Evolutionary conservation across 768 basidiomycete species (phyloP).

Genomic region (Suillus hirtellus): DNA sequence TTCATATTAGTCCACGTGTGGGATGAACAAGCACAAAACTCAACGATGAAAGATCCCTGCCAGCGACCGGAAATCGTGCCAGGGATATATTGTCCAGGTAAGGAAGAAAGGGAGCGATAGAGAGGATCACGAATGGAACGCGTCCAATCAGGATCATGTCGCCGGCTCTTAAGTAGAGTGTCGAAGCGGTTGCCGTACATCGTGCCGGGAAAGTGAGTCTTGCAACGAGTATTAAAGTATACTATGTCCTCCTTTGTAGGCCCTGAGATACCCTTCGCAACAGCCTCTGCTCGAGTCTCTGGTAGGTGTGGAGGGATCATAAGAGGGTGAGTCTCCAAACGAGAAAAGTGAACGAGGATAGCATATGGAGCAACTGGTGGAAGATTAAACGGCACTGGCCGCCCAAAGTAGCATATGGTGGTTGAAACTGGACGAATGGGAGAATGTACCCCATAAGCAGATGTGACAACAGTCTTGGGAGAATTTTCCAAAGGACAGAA

Average conservation of each 20-base stretch:
- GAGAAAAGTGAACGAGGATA: conserved; percentile 47
- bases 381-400: conserved; percentile 30
- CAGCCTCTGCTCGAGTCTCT: conserved; percentile 37
- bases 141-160: conserved; percentile 33
- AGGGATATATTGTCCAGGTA: conserved; percentile 36
- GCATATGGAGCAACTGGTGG: conserved; percentile 50
- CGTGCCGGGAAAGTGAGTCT: conserved; percentile 36
- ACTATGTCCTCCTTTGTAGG: conserved; percentile 49
- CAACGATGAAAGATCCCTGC: conserved; percentile 51
- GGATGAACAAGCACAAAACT: not conserved
- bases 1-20: conserved; percentile 6
- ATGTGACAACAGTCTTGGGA: conserved; percentile 15
- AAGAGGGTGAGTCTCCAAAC: conserved; percentile 37
- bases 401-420: conserved; percentile 46
- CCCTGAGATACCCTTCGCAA: conserved; percentile 34
- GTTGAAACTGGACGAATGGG: conserved; percentile 31
- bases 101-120: conserved; percentile 5
- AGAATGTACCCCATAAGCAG: conserved; percentile 30
- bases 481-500: conserved; percentile 25
- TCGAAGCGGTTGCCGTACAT: conserved; percentile 24
- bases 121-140: conserved; percentile 22
- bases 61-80: conserved; percentile 49
- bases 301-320: conserved; percentile 43
- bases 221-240: conserved; percentile 43
- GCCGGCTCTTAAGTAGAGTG: conserved; percentile 26